A percentile compares a stretch with the other conserved stretches of the same genome.
phyloP scores from a whole-genome alignment of 2,329 filamentous ascomycete genomes.

The Colletotrichum higginsianum region DNA sequence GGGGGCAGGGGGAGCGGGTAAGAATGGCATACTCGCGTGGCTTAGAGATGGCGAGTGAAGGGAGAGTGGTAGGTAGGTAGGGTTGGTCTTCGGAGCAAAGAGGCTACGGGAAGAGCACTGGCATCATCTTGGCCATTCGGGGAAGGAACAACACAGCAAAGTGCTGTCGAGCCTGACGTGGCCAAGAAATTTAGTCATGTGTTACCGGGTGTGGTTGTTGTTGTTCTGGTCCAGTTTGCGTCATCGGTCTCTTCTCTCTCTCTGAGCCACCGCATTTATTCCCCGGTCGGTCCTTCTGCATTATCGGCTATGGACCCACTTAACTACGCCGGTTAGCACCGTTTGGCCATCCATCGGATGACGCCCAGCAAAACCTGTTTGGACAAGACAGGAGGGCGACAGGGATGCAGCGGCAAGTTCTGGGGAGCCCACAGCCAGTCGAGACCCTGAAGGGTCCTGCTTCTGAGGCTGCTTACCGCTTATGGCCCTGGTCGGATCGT shows the following conservation, averaged over 20 bases:
- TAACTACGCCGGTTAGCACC: not conserved
- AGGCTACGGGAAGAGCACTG: not conserved
- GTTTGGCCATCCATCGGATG: slow-evolving; percentile 26
- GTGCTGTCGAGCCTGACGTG: slow-evolving; percentile 36
- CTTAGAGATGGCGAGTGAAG: not conserved
- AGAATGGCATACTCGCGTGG: slow-evolving; percentile 3
- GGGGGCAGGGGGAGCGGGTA: not conserved
- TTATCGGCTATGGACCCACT: slow-evolving; percentile 4
- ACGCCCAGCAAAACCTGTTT: slow-evolving; percentile 37
- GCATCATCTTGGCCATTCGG: slow-evolving; percentile 13
- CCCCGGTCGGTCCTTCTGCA: not conserved
- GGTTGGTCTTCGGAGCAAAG: not conserved
- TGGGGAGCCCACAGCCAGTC: slow-evolving; percentile 25
- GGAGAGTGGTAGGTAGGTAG: slow-evolving; percentile 21
- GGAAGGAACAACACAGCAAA: slow-evolving; percentile 31
- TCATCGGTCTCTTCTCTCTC: slow-evolving; percentile 25
- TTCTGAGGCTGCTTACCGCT: slow-evolving; percentile 26
- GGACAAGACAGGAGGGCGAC: slow-evolving; percentile 3
- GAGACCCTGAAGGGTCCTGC: slow-evolving; percentile 36
- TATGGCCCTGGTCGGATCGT: slow-evolving; percentile 15
- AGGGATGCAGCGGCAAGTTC: slow-evolving; percentile 32
- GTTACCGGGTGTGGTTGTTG: slow-evolving; percentile 19
- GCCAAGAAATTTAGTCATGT: slow-evolving; percentile 37
- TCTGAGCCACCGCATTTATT: slow-evolving; percentile 14
- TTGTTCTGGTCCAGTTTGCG: slow-evolving; percentile 35